Conservation (phyloP, 2,329 filamentous ascomycete genomes). For the Xylaria digitata region DNA sequence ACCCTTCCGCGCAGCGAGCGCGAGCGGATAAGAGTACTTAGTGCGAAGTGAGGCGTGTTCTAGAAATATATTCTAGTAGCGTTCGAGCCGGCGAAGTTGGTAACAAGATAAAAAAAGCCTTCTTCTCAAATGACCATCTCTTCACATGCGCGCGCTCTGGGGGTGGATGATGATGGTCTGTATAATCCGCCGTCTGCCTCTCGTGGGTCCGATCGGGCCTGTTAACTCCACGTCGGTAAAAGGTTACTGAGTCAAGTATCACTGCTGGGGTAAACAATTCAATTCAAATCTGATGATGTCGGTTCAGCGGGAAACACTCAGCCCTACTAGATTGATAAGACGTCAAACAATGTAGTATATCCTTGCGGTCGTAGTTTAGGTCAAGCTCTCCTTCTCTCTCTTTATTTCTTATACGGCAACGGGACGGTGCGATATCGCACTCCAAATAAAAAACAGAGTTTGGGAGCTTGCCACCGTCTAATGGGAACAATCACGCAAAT, state of each 20-base stretch:
- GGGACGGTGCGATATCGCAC: conserved; percentile 30
- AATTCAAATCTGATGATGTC: background rate
- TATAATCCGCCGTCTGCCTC: background rate
- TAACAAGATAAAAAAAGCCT: background rate
- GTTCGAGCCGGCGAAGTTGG: background rate
- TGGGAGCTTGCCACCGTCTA: background rate
- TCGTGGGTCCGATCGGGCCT: background rate
- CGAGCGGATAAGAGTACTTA: background rate
- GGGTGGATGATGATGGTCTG: background rate
- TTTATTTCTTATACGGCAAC: conserved; percentile 13
- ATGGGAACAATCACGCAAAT: background rate
- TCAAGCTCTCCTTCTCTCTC: conserved; percentile 11
- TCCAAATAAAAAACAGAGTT: conserved; percentile 4
- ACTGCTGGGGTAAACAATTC: background rate
- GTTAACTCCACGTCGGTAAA: background rate
- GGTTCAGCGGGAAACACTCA: background rate
- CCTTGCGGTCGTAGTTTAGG: background rate
- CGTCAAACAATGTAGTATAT: background rate
- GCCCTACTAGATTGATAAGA: background rate
- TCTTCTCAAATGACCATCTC: background rate
- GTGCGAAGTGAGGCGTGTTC: no score
- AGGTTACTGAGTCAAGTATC: background rate
- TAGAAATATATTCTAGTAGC: background rate
- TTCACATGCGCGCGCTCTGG: background rate
- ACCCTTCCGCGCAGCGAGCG: background rate